Evolutionary conservation across 768 basidiomycete species (phyloP).

Genomic region (Phylloporus sp.): DNA sequence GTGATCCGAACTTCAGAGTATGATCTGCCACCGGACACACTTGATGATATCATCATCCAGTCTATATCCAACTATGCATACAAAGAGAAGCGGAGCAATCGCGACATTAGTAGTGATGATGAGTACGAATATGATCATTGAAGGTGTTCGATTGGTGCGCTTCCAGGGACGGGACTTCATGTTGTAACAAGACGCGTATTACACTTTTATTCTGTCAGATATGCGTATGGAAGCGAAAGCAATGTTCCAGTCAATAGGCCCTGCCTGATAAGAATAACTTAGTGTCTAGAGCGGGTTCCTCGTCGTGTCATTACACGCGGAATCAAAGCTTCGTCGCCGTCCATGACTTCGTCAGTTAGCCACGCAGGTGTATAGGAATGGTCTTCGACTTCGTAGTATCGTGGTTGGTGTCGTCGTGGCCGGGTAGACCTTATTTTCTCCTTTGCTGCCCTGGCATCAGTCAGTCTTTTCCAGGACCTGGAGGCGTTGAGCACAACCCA

Average conservation of each 20-base stretch:
- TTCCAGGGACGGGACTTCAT: background rate
- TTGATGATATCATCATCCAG: slow-evolving; percentile 63
- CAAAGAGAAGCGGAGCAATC: slow-evolving; percentile 17
- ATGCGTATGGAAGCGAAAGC: background rate
- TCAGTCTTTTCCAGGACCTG: slow-evolving; percentile 29
- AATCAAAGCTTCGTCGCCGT: slow-evolving; percentile 1
- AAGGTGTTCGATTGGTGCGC: background rate
- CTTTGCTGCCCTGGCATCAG: slow-evolving; percentile 10
- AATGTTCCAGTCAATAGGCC: background rate
- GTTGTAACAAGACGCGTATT: no score
- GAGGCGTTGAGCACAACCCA: background rate
- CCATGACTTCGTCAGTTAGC: slow-evolving; percentile 4
- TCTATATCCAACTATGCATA: slow-evolving; percentile 35
- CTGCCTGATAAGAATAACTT: background rate
- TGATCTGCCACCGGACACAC: slow-evolving; percentile 58
- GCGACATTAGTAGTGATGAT: slow-evolving; percentile 22
- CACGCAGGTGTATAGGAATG: slow-evolving; percentile 3
- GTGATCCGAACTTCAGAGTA: slow-evolving; percentile 70
- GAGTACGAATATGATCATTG: slow-evolving; percentile 24
- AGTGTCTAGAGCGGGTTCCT: slow-evolving; percentile 16
- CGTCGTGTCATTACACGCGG: slow-evolving; percentile 11
- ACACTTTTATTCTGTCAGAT: slow-evolving; percentile 2
- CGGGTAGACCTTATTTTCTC: slow-evolving; percentile 14
- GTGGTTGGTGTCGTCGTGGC: slow-evolving; percentile 11
- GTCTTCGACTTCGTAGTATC: slow-evolving; percentile 9